Conservation (phyloP, 164 flowering plant genomes). For the Pachysandra terminalis region DNA sequence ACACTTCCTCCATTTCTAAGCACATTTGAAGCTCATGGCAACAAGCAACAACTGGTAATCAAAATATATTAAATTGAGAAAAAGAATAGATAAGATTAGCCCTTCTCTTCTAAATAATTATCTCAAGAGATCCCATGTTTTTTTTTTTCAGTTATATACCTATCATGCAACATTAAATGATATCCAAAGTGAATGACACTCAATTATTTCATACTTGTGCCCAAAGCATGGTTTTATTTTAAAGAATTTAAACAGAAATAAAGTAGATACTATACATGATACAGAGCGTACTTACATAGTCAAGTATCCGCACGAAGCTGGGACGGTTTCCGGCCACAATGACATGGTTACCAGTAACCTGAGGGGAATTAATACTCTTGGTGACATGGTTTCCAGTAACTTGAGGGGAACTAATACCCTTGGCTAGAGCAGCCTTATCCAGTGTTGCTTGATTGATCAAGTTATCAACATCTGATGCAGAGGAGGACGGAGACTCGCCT, state of each 20-base stretch:
- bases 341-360: constrained; percentile 46
- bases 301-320: constrained; percentile 52
- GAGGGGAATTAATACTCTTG: constrained; percentile 40
- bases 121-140: background rate
- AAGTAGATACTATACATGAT: background rate
- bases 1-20: too few relatives aligned
- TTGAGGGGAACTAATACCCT: constrained; percentile 37
- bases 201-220: background rate
- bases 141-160: background rate
- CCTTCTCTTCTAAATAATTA: background rate
- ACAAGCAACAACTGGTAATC: background rate
- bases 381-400: constrained; percentile 43
- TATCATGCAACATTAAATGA: background rate
- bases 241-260: background rate
- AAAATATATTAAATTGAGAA: too few relatives aligned
- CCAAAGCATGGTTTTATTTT: background rate
- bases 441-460: constrained; percentile 43
- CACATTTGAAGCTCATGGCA: background rate
- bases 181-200: background rate
- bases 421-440: constrained; percentile 44
- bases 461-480: constrained; percentile 89
- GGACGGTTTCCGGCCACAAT: constrained; percentile 51
- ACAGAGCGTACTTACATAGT: constrained; percentile 58
- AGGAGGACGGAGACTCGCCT: constrained; percentile 96
- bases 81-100: too few relatives aligned